Evolutionary conservation across 257 asterid species (phyloP).

Genomic region (Solanum ossicruentum): DNA sequence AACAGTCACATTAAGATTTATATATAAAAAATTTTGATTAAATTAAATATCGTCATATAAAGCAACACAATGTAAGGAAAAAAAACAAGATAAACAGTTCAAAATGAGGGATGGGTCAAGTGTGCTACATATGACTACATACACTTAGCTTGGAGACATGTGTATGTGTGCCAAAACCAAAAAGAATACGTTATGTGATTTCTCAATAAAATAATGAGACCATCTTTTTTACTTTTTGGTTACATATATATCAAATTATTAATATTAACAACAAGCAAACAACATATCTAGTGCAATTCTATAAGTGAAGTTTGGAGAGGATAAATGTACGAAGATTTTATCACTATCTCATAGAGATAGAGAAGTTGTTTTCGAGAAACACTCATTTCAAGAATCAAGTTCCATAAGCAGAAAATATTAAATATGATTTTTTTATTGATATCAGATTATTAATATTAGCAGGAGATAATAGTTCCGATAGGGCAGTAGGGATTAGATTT

Average conservation of each 20-base stretch:
- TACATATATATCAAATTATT: neutral
- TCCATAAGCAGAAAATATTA: too few species aligned
- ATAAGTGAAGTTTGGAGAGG: rapidly evolving
- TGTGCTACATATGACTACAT: neutral
- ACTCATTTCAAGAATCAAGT: too few species aligned
- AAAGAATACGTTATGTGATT: neutral
- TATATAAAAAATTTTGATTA: too few species aligned
- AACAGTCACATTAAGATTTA: too few species aligned
- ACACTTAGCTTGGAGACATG: neutral
- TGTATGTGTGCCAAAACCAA: neutral
- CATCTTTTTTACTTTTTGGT: neutral
- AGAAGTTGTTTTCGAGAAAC: too few species aligned
- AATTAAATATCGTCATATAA: neutral
- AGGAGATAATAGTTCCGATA: neutral
- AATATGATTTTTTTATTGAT: too few species aligned
- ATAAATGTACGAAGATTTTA: too few species aligned
- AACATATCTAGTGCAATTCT: too few species aligned
- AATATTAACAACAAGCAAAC: too few species aligned
- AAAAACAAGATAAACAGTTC: neutral
- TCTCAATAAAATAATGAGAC: neutral
- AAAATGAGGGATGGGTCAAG: neutral
- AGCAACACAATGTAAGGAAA: neutral
- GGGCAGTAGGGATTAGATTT: neutral
- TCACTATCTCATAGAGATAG: too few species aligned
- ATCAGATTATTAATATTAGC: neutral